Evolutionary conservation across 768 basidiomycete genomes (phyloP), one percentile per base, ranked within the genome.

Genomic region (Chalciporus piperatus): DNA sequence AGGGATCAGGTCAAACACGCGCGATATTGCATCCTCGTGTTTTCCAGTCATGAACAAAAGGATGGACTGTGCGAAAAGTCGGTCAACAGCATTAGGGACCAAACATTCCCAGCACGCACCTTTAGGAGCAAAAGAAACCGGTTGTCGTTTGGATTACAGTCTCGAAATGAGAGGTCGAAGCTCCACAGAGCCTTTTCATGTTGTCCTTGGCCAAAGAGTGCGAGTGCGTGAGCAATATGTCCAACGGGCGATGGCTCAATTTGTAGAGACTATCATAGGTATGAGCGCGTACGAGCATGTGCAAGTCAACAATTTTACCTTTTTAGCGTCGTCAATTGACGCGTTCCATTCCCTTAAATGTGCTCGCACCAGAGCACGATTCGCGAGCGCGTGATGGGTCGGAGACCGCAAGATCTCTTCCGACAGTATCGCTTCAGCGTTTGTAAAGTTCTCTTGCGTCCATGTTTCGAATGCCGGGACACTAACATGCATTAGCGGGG

Each of bases 91-190:
- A 9, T 2, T 9, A 12, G 12, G 3, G 30, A 12, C 7, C 30
- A 12, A 30, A 10, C 30, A 12, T 12, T 30, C 30, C 7, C 7
- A 9, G 7, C 2, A 2, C n/a, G 16, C 19, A 48, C 59, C 55
- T 58, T 61, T 23, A 60, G 41, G 0, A 53, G 30, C 16, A 60
- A 40, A 7, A 61, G 43, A 42, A 58, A 32, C 2, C 25, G 35
- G 17, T 23, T 51, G 12, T 60, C 59, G 8, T 5, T 6, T 6
- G 41, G 4, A 12, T 35, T 23, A 9, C 27, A 17, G 0, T 51
- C 22, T 4, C 6, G 23, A 17, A 60, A 51, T 5, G 47, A 45
- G 14, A 57, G 55, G 30, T 60, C 55, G 23, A 60, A 53, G 11
- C 11, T 8, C 14, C 47, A 32, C 27, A 47, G 41, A 4, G 42